Conservation (phyloP, 768 basidiomycete genomes). For the Pisolithus sp. region DNA sequence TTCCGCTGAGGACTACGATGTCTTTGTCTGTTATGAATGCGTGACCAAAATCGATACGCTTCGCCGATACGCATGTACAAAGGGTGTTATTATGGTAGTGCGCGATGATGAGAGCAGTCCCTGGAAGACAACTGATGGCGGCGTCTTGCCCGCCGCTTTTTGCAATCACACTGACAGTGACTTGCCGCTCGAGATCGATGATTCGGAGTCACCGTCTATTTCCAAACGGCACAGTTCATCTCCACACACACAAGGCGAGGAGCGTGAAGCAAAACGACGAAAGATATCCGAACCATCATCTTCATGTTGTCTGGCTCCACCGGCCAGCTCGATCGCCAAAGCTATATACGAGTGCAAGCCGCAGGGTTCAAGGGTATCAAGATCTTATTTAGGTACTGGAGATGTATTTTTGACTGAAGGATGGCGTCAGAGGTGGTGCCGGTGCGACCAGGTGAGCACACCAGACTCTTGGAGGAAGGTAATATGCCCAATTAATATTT, state of each 20-base stretch:
- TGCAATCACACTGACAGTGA: constrained; percentile 5
- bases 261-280: constrained; percentile 36
- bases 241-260: constrained; percentile 21
- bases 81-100: constrained; percentile 60
- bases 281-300: constrained; percentile 35
- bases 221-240: constrained; percentile 42
- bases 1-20: constrained; percentile 63
- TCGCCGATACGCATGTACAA: constrained; percentile 59
- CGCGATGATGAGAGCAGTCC: constrained; percentile 38
- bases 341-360: constrained; percentile 30
- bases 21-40: constrained; percentile 67
- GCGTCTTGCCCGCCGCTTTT: constrained; percentile 2
- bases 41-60: constrained; percentile 51
- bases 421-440: constrained; percentile 78
- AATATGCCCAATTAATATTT: constrained; percentile 2
- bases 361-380: constrained; percentile 15
- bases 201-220: constrained; percentile 6
- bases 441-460: constrained; percentile 49
- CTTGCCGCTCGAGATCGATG: constrained; percentile 22
- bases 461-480: not conserved
- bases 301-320: constrained; percentile 51
- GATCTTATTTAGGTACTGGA: constrained; percentile 44
- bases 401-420: constrained; percentile 73
- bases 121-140: constrained; percentile 49
- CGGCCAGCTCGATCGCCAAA: constrained; percentile 40